Percentiles rank a stretch among this genome's conserved stretches.
These are phyloP conservation scores for Asterochloris erici DNA, from an alignment of 139 green algal species.

Conservation along the genomic window DNA sequence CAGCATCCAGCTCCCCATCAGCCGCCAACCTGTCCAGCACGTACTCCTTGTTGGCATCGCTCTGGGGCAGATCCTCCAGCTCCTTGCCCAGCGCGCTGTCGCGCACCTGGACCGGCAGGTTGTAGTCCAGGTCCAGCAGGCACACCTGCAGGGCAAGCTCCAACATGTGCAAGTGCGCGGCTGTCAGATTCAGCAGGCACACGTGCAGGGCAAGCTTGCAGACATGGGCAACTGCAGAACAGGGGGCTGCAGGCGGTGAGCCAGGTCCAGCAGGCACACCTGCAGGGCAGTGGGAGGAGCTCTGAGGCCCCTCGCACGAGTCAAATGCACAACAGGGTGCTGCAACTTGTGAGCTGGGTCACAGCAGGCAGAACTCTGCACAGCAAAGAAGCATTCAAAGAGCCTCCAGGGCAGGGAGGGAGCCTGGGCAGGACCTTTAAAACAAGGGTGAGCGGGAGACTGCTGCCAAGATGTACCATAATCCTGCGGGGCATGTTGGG, in stretches of 20 bases:
- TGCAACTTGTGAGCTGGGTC: neutral
- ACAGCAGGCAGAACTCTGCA: too few species aligned
- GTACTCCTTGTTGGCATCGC: constrained; percentile 87
- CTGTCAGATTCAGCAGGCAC: constrained; percentile 96
- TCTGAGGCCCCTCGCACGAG: too few species aligned
- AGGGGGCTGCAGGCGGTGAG: neutral
- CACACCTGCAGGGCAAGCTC: constrained; percentile 68
- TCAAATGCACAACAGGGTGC: neutral
- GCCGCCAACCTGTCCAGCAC: constrained; percentile 55
- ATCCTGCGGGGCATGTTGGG: too few species aligned
- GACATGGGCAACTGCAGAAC: neutral
- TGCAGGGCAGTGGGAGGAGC: constrained; percentile 28
- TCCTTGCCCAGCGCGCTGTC: constrained; percentile 77
- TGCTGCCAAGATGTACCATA: too few species aligned
- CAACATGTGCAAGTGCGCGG: too few species aligned
- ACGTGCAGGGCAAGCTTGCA: constrained; percentile 53
- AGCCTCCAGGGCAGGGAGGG: too few species aligned
- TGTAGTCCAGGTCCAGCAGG: constrained; percentile 96
- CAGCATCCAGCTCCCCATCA: constrained; percentile 46
- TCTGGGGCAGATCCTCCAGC: constrained; percentile 76
- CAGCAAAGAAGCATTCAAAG: too few species aligned
- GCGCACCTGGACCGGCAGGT: constrained; percentile 89
- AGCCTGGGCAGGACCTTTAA: too few species aligned
- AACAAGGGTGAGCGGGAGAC: too few species aligned
- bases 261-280: constrained; percentile 95